Evolutionary conservation across 306 rosid genomes (phyloP).

Genomic region (Citrullus mucosospermus): DNA sequence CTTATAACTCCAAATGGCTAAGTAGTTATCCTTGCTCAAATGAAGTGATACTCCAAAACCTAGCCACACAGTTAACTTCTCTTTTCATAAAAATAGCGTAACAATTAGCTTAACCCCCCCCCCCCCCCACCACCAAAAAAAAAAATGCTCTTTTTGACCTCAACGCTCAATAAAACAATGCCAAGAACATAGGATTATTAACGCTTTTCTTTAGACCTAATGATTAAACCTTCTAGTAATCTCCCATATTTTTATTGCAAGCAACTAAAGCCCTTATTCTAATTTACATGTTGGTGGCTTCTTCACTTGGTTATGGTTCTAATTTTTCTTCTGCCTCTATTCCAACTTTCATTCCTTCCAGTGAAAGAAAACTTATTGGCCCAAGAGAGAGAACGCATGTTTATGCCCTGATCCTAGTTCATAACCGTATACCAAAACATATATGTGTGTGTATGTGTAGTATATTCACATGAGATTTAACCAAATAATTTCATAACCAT

Average conservation of each 20-base stretch:
- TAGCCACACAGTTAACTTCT: not conserved
- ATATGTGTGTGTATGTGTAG: no score
- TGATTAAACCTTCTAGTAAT: not conserved
- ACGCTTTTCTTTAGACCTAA: not conserved
- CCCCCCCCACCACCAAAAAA: no score
- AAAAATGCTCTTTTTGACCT: not conserved
- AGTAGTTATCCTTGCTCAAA: not conserved
- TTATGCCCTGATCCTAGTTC: not conserved
- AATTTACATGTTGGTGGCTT: not conserved
- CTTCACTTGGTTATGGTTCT: not conserved
- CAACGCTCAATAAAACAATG: not conserved
- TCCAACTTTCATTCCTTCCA: not conserved
- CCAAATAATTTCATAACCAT: not conserved
- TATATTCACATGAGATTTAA: not conserved
- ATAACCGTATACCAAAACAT: not conserved
- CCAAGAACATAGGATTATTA: not conserved
- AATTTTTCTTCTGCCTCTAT: not conserved
- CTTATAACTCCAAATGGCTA: conserved; percentile 13
- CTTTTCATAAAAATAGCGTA: not conserved
- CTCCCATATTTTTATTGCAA: not conserved
- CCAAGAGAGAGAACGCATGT: not conserved
- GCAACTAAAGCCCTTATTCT: not conserved
- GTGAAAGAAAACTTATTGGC: not conserved
- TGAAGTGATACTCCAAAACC: not conserved
- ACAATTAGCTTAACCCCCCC: not conserved